These are phyloP conservation scores for Syzygium malaccense DNA, from an alignment of 441 rosid genomes.

Conservation along the genomic window DNA sequence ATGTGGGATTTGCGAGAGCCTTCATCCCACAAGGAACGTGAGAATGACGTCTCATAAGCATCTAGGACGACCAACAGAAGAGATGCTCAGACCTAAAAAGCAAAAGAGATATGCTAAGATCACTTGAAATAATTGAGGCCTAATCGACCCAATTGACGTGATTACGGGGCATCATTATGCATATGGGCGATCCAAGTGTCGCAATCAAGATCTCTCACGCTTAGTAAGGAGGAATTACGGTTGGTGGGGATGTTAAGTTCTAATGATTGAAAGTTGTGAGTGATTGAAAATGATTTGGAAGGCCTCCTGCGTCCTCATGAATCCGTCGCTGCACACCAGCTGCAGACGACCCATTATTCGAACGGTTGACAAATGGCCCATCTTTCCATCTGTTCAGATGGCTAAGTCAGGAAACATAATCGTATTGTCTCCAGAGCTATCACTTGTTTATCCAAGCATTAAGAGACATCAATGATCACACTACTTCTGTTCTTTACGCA, in stretches of 20 bases:
- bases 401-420: background rate
- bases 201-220: background rate
- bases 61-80: background rate
- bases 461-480: background rate
- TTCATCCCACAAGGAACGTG: background rate
- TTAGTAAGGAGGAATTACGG: background rate
- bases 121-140: background rate
- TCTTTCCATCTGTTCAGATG: background rate
- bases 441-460: background rate
- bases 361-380: background rate
- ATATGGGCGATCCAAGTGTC: background rate
- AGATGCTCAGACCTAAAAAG: background rate
- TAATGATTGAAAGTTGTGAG: background rate
- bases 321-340: background rate
- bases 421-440: background rate
- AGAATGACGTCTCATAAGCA: background rate
- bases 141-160: background rate
- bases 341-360: background rate
- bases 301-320: background rate
- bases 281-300: background rate
- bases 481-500: background rate
- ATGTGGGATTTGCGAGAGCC: background rate
- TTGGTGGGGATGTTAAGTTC: background rate
- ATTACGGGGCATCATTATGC: background rate
- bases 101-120: background rate